Conservation (phyloP, 2,329 filamentous ascomycete species). For the Diaporthe longicolla region DNA sequence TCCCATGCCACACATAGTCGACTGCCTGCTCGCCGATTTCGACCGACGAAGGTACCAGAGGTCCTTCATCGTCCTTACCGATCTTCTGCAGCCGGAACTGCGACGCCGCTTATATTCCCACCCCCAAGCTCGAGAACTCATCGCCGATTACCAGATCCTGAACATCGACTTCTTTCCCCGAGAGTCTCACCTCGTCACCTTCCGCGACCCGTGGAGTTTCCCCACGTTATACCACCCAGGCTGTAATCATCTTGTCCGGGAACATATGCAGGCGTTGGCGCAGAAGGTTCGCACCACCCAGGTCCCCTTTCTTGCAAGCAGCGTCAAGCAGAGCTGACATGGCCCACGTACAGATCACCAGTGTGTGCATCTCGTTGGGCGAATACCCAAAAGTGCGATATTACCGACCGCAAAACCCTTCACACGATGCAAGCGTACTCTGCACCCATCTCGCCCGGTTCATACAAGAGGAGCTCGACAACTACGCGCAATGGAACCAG, state of each 20-base stretch:
- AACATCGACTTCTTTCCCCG: conserved; percentile 91
- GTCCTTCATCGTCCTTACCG: conserved; percentile 88
- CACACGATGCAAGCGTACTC: conserved; percentile 89
- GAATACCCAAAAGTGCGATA: conserved; percentile 96
- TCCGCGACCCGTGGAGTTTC: conserved; percentile 96
- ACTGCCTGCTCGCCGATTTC: conserved; percentile 94
- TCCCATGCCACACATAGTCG: conserved; percentile 88
- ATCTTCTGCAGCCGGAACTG: conserved; percentile 77
- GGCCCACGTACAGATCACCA: conserved; percentile 73
- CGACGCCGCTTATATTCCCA: conserved; percentile 82
- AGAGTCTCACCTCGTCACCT: conserved; percentile 92
- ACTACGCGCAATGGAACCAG: conserved; percentile 86
- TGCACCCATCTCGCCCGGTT: conserved; percentile 91
- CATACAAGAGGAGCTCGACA: conserved; percentile 91
- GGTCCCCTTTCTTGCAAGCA: not conserved
- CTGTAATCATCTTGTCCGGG: conserved; percentile 86
- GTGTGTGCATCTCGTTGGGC: conserved; percentile 90
- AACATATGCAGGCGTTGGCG: conserved; percentile 86
- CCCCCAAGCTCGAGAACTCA: conserved; percentile 77
- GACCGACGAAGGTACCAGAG: conserved; percentile 85
- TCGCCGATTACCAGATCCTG: conserved; percentile 85
- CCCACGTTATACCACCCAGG: conserved; percentile 90
- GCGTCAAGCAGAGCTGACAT: conserved; percentile 42
- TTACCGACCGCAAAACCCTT: conserved; percentile 80
- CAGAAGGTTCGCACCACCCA: conserved; percentile 77